phyloP scores from a whole-genome alignment of 495 filamentous ascomycete genomes.

The Penicillium parvum region DNA sequence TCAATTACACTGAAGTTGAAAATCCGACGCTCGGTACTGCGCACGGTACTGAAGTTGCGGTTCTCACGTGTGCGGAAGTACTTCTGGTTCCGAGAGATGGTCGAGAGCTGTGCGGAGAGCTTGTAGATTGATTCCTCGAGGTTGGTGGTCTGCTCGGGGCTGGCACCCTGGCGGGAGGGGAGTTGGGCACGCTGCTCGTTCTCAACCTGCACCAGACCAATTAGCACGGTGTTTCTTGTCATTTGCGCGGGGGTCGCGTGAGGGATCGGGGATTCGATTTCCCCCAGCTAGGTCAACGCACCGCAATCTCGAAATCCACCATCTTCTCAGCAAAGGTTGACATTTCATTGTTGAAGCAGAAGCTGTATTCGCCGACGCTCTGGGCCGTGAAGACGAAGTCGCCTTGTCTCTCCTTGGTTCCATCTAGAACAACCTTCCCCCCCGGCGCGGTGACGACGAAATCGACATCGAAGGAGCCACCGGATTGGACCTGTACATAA shows the following conservation, averaged over 20 bases:
- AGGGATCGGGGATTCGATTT: too few species aligned
- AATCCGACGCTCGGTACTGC: constrained; percentile 90
- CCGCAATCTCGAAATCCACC: constrained; percentile 97
- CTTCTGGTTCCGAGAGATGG: constrained; percentile 95
- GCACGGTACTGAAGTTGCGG: constrained; percentile 95
- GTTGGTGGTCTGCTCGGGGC: constrained; percentile 83
- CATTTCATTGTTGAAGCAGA: constrained; percentile 99
- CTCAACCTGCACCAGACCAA: constrained; percentile 63
- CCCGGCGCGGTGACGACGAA: constrained; percentile 82
- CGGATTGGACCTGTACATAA: constrained; percentile 76
- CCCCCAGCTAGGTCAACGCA: constrained; percentile 52
- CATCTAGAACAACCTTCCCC: constrained; percentile 79
- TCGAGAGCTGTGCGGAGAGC: constrained; percentile 89
- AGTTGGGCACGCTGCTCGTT: constrained; percentile 80
- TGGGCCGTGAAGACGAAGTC: constrained; percentile 98
- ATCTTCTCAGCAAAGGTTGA: constrained; percentile 96
- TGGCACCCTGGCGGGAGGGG: constrained; percentile 85
- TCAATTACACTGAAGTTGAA: constrained; percentile 98
- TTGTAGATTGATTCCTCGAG: constrained; percentile 97
- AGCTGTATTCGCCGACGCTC: constrained; percentile 87
- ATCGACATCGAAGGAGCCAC: constrained; percentile 93
- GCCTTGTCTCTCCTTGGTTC: constrained; percentile 88
- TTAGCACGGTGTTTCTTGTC: constrained; percentile 11
- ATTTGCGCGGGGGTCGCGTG: too few species aligned
- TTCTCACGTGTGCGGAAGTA: constrained; percentile 99